Evolutionary conservation across 2,329 filamentous ascomycete species (phyloP).

Genomic region (Exophiala dermatitidis): DNA sequence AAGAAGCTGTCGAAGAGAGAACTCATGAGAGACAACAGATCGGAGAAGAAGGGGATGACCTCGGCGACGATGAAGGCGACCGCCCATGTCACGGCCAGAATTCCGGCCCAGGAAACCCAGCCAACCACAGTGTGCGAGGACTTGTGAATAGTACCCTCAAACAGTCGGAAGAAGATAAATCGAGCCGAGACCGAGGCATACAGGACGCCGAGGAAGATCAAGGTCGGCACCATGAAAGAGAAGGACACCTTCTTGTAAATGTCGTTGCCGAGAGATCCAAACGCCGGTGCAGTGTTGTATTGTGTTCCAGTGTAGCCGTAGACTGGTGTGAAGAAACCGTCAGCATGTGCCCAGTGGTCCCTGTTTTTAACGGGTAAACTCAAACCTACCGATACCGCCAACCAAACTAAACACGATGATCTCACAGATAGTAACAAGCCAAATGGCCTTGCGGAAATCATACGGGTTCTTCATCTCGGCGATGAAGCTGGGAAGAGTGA

Average conservation of each 20-base stretch:
- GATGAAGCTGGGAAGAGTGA: slow-evolving; percentile 89
- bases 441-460: slow-evolving; percentile 89
- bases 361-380: not conserved
- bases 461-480: slow-evolving; percentile 77
- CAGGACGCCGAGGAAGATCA: slow-evolving; percentile 84
- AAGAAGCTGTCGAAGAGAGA: slow-evolving; percentile 74
- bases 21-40: slow-evolving; percentile 50
- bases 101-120: slow-evolving; percentile 70
- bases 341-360: not conserved
- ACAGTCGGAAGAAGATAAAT: slow-evolving; percentile 86
- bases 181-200: slow-evolving; percentile 86
- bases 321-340: slow-evolving; percentile 4
- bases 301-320: slow-evolving; percentile 70
- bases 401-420: slow-evolving; percentile 79
- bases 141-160: slow-evolving; percentile 72
- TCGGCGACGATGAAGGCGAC: slow-evolving; percentile 87
- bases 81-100: slow-evolving; percentile 67
- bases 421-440: slow-evolving; percentile 82
- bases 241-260: slow-evolving; percentile 82
- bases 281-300: slow-evolving; percentile 81
- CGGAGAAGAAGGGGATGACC: slow-evolving; percentile 88
- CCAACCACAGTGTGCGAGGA: slow-evolving; percentile 71
- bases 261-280: slow-evolving; percentile 68
- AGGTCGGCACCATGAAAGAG: slow-evolving; percentile 90
- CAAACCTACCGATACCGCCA: slow-evolving; percentile 52